A percentile compares a stretch with the other conserved stretches of the same genome.
These are phyloP conservation scores for Pyronema omphalodes DNA, from an alignment of 495 filamentous ascomycete species.

Conservation along the genomic window DNA sequence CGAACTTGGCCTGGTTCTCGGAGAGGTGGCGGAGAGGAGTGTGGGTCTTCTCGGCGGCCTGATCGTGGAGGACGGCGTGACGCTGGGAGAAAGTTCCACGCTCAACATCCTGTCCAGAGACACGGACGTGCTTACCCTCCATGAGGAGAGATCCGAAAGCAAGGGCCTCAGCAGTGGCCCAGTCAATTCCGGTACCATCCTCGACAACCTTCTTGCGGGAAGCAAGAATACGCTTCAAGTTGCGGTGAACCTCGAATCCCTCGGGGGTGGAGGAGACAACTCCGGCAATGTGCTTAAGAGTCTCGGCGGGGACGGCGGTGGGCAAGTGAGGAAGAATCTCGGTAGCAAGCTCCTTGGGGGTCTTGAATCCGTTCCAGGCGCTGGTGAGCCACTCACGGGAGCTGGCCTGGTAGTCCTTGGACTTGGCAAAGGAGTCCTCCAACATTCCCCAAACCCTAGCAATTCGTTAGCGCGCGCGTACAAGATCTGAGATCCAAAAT, in stretches of 20 bases:
- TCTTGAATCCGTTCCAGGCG: conserved; percentile 98
- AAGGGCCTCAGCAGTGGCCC: conserved; percentile 90
- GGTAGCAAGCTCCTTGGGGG: conserved; percentile 86
- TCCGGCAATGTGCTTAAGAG: conserved; percentile 59
- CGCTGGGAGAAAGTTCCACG: conserved; percentile 98
- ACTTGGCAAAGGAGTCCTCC: conserved; percentile 86
- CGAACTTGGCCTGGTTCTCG: conserved; percentile 79
- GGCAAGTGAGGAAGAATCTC: conserved; percentile 87
- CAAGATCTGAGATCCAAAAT: neutral
- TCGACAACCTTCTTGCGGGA: conserved; percentile 80
- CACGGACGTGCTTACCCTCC: conserved; percentile 89
- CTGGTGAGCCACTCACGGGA: conserved; percentile 96
- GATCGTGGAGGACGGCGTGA: conserved; percentile 92
- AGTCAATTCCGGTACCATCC: conserved; percentile 90
- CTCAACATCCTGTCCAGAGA: conserved; percentile 97
- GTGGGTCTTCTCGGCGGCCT: conserved; percentile 79
- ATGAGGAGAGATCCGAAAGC: conserved; percentile 80
- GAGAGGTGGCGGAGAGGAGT: conserved; percentile 79
- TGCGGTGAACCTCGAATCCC: conserved; percentile 73
- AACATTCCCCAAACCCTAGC: conserved; percentile 82
- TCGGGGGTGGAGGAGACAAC: conserved; percentile 59
- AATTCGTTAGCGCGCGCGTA: neutral
- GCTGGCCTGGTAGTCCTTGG: conserved; percentile 91
- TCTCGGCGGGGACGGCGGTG: conserved; percentile 54
- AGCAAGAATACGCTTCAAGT: conserved; percentile 87